These are phyloP conservation scores for Royoungia palumana DNA, from an alignment of 768 basidiomycete species.

Conservation along the genomic window DNA sequence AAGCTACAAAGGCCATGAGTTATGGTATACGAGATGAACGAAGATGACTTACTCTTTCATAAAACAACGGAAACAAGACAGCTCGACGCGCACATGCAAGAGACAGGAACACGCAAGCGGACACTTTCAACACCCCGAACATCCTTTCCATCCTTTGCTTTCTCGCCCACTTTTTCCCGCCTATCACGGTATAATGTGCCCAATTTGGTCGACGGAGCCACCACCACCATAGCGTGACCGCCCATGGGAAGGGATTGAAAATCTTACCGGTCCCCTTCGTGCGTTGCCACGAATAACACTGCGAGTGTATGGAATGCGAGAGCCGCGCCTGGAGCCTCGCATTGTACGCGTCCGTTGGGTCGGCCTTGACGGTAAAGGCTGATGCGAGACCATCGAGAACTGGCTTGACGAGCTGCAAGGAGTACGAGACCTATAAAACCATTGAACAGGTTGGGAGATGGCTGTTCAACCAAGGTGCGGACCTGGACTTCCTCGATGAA, in stretches of 20 bases:
- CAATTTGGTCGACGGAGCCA: conserved; percentile 35
- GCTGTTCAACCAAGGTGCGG: not conserved
- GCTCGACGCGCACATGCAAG: conserved; percentile 8
- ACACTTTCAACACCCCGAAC: conserved; percentile 1
- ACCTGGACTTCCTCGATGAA: conserved; percentile 31
- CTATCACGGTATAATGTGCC: conserved; percentile 35
- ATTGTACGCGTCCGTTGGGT: conserved; percentile 29
- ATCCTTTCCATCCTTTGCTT: conserved; percentile 3
- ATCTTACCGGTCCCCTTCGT: conserved; percentile 35
- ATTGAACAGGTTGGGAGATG: not conserved
- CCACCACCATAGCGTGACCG: conserved; percentile 32
- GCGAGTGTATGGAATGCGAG: conserved; percentile 20
- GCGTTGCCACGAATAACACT: conserved; percentile 43
- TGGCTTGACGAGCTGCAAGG: conserved; percentile 29
- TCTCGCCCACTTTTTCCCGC: conserved; percentile 37
- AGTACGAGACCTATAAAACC: conserved; percentile 24
- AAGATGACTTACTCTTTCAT: conserved; percentile 1
- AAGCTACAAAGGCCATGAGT: conserved; percentile 5
- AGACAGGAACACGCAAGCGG: conserved; percentile 1
- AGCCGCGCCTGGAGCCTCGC: conserved; percentile 16
- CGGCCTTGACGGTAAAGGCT: conserved; percentile 22
- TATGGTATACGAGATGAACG: not conserved
- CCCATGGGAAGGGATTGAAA: conserved; percentile 40
- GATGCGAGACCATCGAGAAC: conserved; percentile 22
- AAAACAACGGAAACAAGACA: conserved; percentile 1